A percentile compares a stretch with the other conserved stretches of the same genome.
Evolutionary conservation across 148 eudicot genomes (phyloP).

Genomic region (Diospyros kaki): DNA sequence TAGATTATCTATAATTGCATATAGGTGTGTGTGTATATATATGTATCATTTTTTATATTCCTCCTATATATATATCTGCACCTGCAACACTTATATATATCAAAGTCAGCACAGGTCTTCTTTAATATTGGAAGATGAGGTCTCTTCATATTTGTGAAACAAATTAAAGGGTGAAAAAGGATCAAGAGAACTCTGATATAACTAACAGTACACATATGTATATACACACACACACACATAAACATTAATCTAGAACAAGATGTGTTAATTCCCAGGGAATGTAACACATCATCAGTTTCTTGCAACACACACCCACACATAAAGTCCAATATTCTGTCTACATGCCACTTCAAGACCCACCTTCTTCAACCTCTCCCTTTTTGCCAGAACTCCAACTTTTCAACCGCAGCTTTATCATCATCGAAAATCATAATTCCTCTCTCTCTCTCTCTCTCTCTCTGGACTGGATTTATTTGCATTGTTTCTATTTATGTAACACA

Average conservation of each 20-base stretch:
- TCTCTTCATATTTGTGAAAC: no score
- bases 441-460: neutral
- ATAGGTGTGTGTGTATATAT: neutral
- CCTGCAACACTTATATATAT: constrained; percentile 1
- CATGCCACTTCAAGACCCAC: neutral
- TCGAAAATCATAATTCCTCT: neutral
- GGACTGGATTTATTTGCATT: no score
- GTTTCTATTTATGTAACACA: neutral
- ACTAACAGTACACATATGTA: no score
- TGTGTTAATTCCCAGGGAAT: no score
- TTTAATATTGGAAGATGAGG: neutral
- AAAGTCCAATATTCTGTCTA: neutral
- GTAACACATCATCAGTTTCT: constrained; percentile 3
- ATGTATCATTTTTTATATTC: neutral
- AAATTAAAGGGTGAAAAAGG: neutral
- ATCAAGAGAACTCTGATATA: neutral
- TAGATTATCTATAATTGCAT: neutral
- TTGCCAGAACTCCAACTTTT: no score
- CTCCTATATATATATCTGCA: neutral
- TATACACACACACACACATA: no score
- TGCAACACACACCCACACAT: neutral
- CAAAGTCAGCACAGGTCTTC: constrained; percentile 1
- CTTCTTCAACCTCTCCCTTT: neutral
- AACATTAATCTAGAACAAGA: no score
- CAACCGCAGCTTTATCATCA: neutral